Evolutionary conservation across 1,284 basidiomycete species (phyloP).

Genomic region (Cronartium quercuum): DNA sequence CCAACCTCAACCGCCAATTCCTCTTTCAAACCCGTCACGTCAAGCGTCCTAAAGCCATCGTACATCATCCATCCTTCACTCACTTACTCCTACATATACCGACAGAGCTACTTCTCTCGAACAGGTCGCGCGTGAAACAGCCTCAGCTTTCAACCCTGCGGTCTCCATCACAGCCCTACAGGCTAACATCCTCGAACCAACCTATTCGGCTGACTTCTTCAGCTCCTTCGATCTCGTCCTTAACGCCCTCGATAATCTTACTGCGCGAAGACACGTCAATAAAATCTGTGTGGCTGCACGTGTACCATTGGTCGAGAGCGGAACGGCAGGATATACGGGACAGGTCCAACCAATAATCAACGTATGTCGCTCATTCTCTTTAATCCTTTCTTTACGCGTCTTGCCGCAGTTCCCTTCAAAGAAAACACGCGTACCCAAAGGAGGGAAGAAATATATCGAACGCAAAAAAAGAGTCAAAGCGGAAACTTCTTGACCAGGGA

Average conservation of each 20-base stretch:
- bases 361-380: slow-evolving; percentile 55
- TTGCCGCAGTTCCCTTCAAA: neutral
- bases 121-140: slow-evolving; percentile 81
- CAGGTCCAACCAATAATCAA: slow-evolving; percentile 57
- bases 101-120: neutral
- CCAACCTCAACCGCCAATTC: slow-evolving; percentile 96
- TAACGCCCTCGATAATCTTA: slow-evolving; percentile 92
- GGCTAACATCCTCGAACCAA: slow-evolving; percentile 88
- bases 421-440: neutral
- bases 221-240: slow-evolving; percentile 82
- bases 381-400: neutral
- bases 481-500: no score
- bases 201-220: slow-evolving; percentile 82
- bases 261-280: slow-evolving; percentile 88
- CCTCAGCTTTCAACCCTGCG: slow-evolving; percentile 82
- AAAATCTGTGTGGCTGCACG: slow-evolving; percentile 89
- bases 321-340: slow-evolving; percentile 91
- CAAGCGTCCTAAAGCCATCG: slow-evolving; percentile 88
- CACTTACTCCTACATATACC: neutral
- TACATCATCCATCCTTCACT: slow-evolving; percentile 45
- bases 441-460: neutral
- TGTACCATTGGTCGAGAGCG: slow-evolving; percentile 89
- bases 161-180: slow-evolving; percentile 83
- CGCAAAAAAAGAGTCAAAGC: no score
- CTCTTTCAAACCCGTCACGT: slow-evolving; percentile 96